A percentile compares a stretch with the other conserved stretches of the same genome.
Conservation (phyloP, 352 stramenopile species). For the Elongisporangium undulatum region DNA sequence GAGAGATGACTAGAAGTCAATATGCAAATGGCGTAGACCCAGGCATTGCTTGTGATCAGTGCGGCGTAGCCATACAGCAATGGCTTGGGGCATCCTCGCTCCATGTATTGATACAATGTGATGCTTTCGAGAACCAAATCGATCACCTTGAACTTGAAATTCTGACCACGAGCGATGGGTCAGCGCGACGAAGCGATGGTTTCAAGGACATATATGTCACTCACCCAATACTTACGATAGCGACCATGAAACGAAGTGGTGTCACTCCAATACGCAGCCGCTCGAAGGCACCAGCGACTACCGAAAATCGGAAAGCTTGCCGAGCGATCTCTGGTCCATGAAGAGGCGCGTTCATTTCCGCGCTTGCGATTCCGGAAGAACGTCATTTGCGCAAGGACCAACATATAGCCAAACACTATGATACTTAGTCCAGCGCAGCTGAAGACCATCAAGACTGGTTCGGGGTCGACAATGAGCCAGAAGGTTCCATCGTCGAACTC, state of each 20-base stretch:
- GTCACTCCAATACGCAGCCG: conserved; percentile 1
- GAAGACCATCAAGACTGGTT: neutral
- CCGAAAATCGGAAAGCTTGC: too few species aligned
- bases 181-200: too few species aligned
- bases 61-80: conserved; percentile 25
- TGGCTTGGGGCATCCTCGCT: conserved; percentile 9
- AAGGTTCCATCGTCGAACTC: conserved; percentile 31
- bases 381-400: conserved; percentile 20
- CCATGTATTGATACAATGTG: conserved; percentile 12
- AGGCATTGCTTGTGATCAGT: conserved; percentile 20
- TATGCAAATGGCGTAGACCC: conserved; percentile 19
- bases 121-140: conserved; percentile 11
- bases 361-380: conserved; percentile 11
- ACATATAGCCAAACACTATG: conserved; percentile 7
- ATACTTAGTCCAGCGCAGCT: conserved; percentile 10
- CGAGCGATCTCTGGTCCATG: too few species aligned
- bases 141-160: conserved; percentile 14
- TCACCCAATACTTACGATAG: too few species aligned
- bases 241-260: too few species aligned
- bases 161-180: too few species aligned
- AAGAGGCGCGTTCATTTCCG: too few species aligned
- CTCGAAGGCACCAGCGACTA: too few species aligned
- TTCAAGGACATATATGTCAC: too few species aligned
- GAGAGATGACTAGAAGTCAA: conserved; percentile 17
- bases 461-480: conserved; percentile 19